Base-by-base conservation (phyloP, 2,329 filamentous ascomycete species). In the Diaporthe sp. region DNA sequence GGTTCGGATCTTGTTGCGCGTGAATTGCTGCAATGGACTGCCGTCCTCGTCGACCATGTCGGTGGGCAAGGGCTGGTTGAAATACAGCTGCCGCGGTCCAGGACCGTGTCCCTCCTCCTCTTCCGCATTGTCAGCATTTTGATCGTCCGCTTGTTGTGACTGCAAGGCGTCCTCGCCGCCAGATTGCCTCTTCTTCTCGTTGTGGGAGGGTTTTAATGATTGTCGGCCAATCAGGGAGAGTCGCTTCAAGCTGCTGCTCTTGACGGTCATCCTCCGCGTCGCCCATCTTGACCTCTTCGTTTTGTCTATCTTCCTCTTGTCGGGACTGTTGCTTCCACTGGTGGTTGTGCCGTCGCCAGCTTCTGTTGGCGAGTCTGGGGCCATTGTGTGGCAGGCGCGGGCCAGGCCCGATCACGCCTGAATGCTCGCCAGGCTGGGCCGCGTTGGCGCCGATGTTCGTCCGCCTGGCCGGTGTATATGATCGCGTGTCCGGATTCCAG, bases 1-100 rank as follows among this genome's bases (percentile, higher is more conserved):
- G 4, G 97, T 99, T 79, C 97, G 91, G 83, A 99, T 98, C 88
- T 99, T 99, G 88, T 99, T 99, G 78, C 96, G 90, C 66, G 94
- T 89, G 83, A 93, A 99, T 30, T 90, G 87, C 74, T 90, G 87
- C 71, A 87, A 83, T 3, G 95, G 94, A 75, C 91, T 89, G 47
- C 96, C 97, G 61, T 97, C 92, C 76, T 97, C 94, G 81, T 98
- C 95, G 79, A 93, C 88, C 77, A 94, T 90, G 33, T 92, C 89
- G 57, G 89, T 86, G 0, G 97, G 95, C 70, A 99, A 87, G 10
- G 95, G 92, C 40, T 93, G 84, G 83, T 98, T 98, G 88, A 98
- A 97, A 86, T 93, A 98, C 76, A 98, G 87, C 74, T 86, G 91
- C 78, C 94, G 86, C 73, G 83, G 86, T 30, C 83, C 86, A 25